Evolutionary conservation across 148 eudicot genomes (phyloP).

Genomic region (Chenopodium suecicum): DNA sequence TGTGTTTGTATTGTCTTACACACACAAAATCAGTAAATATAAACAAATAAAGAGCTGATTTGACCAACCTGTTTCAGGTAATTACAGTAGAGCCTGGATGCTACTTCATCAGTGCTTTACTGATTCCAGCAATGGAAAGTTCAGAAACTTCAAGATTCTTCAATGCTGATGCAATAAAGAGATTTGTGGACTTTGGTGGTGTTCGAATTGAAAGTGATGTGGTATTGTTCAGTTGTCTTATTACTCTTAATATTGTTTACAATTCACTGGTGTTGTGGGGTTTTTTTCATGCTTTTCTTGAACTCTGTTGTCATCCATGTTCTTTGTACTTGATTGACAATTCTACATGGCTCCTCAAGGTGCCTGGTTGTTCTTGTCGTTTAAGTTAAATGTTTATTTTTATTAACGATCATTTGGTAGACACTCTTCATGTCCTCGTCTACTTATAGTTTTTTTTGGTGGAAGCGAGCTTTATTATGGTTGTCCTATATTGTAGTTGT

Average conservation of each 20-base stretch:
- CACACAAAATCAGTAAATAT: background rate
- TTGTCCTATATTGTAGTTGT: background rate
- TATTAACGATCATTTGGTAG: background rate
- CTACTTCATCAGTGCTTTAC: constrained; percentile 85
- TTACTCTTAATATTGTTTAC: background rate
- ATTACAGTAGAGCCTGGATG: constrained; percentile 98
- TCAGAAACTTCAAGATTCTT: constrained; percentile 69
- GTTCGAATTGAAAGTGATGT: constrained; percentile 95
- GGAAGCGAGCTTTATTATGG: background rate
- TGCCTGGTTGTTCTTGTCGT: background rate
- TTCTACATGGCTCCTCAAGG: background rate
- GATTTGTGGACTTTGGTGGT: constrained; percentile 89
- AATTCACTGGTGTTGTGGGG: background rate
- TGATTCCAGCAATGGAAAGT: constrained; percentile 76
- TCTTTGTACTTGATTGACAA: background rate
- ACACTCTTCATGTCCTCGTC: background rate
- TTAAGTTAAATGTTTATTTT: background rate
- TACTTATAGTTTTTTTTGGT: background rate
- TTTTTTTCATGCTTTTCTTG: background rate
- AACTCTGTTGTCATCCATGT: background rate
- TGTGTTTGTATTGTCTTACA: background rate
- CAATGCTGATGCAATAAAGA: constrained; percentile 47
- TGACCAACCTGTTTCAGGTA: constrained; percentile 50
- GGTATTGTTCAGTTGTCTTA: constrained; percentile 43
- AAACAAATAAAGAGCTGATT: background rate